Percentiles rank a stretch among this genome's conserved stretches.
Evolutionary conservation across 768 basidiomycete species (phyloP).

Genomic region (Chalciporus sphaerocephalus): DNA sequence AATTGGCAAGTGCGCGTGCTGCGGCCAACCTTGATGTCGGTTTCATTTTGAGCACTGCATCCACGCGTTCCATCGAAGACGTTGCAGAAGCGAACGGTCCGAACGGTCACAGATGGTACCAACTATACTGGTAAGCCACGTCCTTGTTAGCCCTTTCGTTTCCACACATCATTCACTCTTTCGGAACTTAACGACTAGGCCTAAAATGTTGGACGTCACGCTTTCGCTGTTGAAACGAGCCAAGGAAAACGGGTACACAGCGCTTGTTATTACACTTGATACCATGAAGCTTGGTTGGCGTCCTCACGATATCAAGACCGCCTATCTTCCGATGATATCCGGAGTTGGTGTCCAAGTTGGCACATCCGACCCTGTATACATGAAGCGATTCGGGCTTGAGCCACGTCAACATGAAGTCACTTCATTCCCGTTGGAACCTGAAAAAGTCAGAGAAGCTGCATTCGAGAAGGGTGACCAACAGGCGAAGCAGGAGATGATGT

Average conservation of each 20-base stretch:
- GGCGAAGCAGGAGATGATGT: conserved; percentile 31
- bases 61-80: conserved; percentile 67
- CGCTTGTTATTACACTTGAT: conserved; percentile 77
- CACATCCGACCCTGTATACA: conserved; percentile 73
- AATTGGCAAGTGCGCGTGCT: conserved; percentile 65
- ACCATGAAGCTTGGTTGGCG: conserved; percentile 73
- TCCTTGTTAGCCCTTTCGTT: not conserved
- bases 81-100: conserved; percentile 68
- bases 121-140: conserved; percentile 65
- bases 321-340: conserved; percentile 63
- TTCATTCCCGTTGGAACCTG: conserved; percentile 57
- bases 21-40: conserved; percentile 60
- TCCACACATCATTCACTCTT: not conserved
- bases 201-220: conserved; percentile 53
- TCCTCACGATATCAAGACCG: conserved; percentile 62
- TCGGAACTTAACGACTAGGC: conserved; percentile 46
- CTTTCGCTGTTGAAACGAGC: conserved; percentile 63
- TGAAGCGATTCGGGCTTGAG: conserved; percentile 50
- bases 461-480: conserved; percentile 46
- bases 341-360: conserved; percentile 67
- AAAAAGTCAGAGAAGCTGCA: conserved; percentile 38
- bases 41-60: conserved; percentile 73
- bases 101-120: conserved; percentile 69
- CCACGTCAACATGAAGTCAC: conserved; percentile 37
- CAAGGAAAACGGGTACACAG: conserved; percentile 60